Percentiles rank a stretch among this genome's conserved stretches.
phyloP scores from a whole-genome alignment of 2,329 filamentous ascomycete species.

The Corniculantispora saksenae region DNA sequence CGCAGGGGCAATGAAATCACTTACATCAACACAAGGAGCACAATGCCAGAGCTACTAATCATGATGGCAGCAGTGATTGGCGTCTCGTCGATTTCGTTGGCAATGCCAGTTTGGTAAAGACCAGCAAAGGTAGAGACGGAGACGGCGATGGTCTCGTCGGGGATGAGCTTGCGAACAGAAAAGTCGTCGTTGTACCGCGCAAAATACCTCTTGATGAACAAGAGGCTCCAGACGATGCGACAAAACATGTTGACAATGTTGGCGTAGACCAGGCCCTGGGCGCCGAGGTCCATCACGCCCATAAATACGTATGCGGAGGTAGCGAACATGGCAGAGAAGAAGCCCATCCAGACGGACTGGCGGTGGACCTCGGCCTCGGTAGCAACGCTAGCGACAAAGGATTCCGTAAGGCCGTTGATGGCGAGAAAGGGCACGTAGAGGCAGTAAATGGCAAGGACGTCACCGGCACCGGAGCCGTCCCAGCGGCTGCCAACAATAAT shows the following conservation, averaged over 20 bases:
- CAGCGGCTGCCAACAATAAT: constrained; percentile 78
- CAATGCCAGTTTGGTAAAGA: constrained; percentile 30
- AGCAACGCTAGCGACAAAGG: constrained; percentile 88
- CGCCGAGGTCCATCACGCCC: constrained; percentile 67
- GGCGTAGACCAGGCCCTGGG: constrained; percentile 77
- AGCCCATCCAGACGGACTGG: constrained; percentile 83
- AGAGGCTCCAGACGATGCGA: constrained; percentile 76
- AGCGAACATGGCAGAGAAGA: constrained; percentile 77
- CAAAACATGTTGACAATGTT: constrained; percentile 90
- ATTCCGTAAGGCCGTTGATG: constrained; percentile 87
- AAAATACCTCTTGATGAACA: constrained; percentile 72
- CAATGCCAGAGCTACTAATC: constrained; percentile 50
- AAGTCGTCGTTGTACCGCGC: constrained; percentile 39
- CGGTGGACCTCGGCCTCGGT: constrained; percentile 70
- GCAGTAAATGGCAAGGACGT: constrained; percentile 78
- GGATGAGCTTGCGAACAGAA: constrained; percentile 30
- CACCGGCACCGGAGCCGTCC: constrained; percentile 70
- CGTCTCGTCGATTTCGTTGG: constrained; percentile 26
- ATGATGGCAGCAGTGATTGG: constrained; percentile 44
- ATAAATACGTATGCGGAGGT: constrained; percentile 74
- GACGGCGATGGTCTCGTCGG: constrained; percentile 28
- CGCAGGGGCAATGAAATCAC: constrained; percentile 37
- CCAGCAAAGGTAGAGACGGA: constrained; percentile 31
- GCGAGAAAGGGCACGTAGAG: constrained; percentile 93
- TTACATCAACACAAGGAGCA: constrained; percentile 61